phyloP scores from a whole-genome alignment of 78 protist species.

The Acrasis kona region DNA sequence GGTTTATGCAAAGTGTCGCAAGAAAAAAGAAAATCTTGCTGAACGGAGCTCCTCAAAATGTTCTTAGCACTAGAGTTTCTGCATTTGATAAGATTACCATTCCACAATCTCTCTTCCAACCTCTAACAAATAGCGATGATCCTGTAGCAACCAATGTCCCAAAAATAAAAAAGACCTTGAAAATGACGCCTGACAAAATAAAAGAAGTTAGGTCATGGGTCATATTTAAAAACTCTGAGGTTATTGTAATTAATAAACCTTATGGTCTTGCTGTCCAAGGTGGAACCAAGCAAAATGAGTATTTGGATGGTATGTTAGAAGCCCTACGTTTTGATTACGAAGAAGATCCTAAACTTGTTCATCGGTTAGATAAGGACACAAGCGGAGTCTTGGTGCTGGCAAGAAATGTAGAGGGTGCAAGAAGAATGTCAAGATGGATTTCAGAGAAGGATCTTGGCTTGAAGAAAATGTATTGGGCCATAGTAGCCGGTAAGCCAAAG shows the following conservation, averaged over 20 bases:
- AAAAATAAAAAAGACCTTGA: no score
- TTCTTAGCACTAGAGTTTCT: no score
- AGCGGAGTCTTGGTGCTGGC: neutral
- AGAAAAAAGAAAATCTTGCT: no score
- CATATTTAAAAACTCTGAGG: neutral
- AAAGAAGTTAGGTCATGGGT: constrained; percentile 11
- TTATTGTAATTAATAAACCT: constrained; percentile 11
- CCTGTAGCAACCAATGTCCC: no score
- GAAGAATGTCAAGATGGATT: constrained; percentile 1
- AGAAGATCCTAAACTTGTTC: neutral
- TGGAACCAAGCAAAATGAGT: neutral
- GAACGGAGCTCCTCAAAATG: no score
- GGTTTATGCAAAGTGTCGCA: no score
- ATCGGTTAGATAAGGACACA: neutral
- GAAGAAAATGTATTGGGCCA: constrained; percentile 15
- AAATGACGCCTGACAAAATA: no score
- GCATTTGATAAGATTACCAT: no score
- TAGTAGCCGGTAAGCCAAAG: neutral
- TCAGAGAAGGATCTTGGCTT: neutral
- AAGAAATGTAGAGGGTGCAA: neutral
- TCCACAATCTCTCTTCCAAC: no score
- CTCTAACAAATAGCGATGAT: no score
- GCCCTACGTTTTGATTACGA: neutral
- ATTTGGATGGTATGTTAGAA: neutral
- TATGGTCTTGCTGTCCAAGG: constrained; percentile 4